Base-by-base conservation (phyloP, 805 yeast genomes). In the Metschnikowia santaceciliae region DNA sequence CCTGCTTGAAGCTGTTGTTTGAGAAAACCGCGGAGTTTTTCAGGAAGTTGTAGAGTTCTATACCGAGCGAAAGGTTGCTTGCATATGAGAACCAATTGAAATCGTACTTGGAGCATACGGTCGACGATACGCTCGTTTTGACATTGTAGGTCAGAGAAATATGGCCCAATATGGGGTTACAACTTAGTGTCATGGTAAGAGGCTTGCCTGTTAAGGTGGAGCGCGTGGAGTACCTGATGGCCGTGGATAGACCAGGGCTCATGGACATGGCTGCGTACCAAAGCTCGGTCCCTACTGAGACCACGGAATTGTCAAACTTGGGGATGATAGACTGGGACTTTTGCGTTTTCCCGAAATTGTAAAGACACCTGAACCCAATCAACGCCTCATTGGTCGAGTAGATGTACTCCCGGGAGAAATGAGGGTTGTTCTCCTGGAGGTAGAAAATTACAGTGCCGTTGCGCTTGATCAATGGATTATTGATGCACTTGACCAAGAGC, bases 41-140 rank as follows among this genome's bases (percentile, higher is more conserved):
- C 35, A 72, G 69, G 33, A 72, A 72, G 52, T 82, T 80, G 85
- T 92, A 89, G 20, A 91, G 65, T 60, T 91, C 97, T 59, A 88
- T 83, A 2, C 99, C 99, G 26, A 94, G 67, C 0, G 92, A 82
- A 45, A 94, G 70, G 63, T 92, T 88, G 48, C 96, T 87, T 56
- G 88, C 87, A 61, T 92, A 91, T 0, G 98, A 92, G 63, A 88
- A 92, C 48, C 90, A 70, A 63, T 94, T 94, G 67, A 94, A 92
- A 61, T 89, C 96, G 62, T 90, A 91, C 51, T 86, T 79, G 4
- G 96, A 87, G 43, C 90, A 82, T 49, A 92, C 84, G 0, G 96
- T 85, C 1, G 92, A 81, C 32, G 80, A 78, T 2, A 82, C 76
- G 4, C 88, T 81, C 0, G 97, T 88, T 61, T 85, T 84, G 33